phyloP scores from a whole-genome alignment of 176 grass and related monocot species.

The Elaeis guineensis region DNA sequence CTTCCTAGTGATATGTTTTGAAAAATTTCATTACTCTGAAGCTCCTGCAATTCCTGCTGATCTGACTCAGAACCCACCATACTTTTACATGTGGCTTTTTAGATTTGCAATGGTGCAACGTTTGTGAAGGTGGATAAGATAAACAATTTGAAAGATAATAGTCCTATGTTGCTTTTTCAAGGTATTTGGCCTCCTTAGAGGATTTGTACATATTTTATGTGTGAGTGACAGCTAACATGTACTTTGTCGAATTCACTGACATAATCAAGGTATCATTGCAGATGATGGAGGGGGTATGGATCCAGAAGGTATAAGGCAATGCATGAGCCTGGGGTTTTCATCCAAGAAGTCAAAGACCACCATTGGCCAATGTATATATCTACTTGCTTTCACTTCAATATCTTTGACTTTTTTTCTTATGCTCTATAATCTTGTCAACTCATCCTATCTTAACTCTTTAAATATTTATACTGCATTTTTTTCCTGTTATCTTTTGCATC shows the following conservation, averaged over 20 bases:
- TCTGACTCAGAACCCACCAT: neutral
- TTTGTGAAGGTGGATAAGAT: conserved; percentile 82
- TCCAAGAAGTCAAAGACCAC: conserved; percentile 90
- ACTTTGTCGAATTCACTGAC: conserved; percentile 9
- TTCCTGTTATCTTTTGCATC: too few relatives aligned
- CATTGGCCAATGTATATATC: conserved; percentile 81
- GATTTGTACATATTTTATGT: conserved; percentile 5
- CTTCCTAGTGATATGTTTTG: too few relatives aligned
- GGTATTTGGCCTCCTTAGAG: conserved; percentile 32
- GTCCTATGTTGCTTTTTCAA: conserved; percentile 81
- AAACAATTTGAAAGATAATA: conserved; percentile 71
- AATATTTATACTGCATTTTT: too few relatives aligned
- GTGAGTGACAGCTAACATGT: neutral
- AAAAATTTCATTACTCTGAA: too few relatives aligned
- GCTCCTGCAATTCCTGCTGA: too few relatives aligned
- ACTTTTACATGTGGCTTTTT: conserved; percentile 23
- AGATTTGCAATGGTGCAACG: conserved; percentile 87
- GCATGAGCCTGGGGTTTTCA: conserved; percentile 97
- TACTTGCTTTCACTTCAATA: neutral
- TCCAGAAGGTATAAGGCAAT: conserved; percentile 72
- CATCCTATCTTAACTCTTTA: too few relatives aligned
- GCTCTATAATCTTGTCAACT: too few relatives aligned
- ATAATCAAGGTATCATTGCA: conserved; percentile 21
- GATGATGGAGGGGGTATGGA: conserved; percentile 98
- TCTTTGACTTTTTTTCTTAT: too few relatives aligned